Evolutionary conservation across 257 asterid species (phyloP), one percentile per base, ranked within the genome.

Genomic region (Datura wrightii): DNA sequence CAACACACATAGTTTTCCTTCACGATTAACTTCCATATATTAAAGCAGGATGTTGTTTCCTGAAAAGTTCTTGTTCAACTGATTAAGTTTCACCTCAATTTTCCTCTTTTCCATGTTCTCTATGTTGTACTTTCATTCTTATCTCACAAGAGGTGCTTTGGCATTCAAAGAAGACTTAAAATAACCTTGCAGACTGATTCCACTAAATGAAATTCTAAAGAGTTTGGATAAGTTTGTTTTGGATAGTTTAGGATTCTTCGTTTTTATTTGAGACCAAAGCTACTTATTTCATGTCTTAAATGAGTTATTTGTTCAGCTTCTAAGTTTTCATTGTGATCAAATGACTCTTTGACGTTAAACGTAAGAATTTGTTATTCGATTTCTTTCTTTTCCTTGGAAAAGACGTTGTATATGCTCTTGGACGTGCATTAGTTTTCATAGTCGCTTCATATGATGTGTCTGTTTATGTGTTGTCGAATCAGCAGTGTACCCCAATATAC

Each of bases 361-460:
- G n/a, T 31, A 50, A 76, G 62, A 76, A 36, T 76, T 50, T 48
- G 8, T 31, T 10, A 76, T 50, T 76, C 60, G 3, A 24, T 31
- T 48, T 50, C 19, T 55, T 50, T 50, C 81, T 76, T 50, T 10
- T 76, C 4, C 82, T 76, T 52, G 82, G 62, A 76, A 18, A 74
- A 72, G 58, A 56, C 3, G 46, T 72, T 50, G 52, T 69, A 55
- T 76, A 76, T 55, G 82, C 50, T 48, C 62, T 50, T 76, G 62
- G 82, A 31, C 44, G 5, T 50, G 46, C 82, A 50, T 50, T 76
- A 76, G 82, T 76, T 76, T 74, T 76, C 24, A 50, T 24, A 31
- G 44, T 76, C 14, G 0, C 7, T 11, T 76, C 62, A 76, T 31
- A 31, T 14, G 39, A 50, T 13, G 46, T 15, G n/a, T 76, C 62